These are phyloP conservation scores for Parasitella parasitica DNA, from an alignment of 371 early-diverging fungal genomes.

Conservation along the genomic window DNA sequence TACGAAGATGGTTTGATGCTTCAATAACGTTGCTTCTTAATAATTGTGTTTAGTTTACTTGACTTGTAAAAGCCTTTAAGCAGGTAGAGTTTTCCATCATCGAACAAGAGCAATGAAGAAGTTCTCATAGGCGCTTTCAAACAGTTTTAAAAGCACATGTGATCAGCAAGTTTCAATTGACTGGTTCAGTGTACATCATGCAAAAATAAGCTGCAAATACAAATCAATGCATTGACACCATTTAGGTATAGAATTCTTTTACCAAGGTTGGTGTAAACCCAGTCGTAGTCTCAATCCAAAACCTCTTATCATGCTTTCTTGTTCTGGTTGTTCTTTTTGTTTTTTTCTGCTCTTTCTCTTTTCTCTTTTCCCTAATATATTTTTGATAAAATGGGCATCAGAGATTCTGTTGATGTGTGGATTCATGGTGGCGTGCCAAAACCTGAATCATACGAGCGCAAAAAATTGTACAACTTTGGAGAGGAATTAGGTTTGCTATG, in stretches of 20 bases:
- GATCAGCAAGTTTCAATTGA: not conserved
- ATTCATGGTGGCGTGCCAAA: slow-evolving; percentile 36
- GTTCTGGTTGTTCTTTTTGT: not conserved
- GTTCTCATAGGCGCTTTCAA: no score
- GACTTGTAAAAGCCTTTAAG: no score
- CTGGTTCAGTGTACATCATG: not conserved
- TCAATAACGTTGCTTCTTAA: no score
- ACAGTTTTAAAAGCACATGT: not conserved
- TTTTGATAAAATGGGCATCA: slow-evolving; percentile 10
- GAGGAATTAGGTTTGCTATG: slow-evolving; percentile 48
- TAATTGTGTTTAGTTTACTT: no score
- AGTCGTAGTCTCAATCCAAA: not conserved
- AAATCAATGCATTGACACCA: not conserved
- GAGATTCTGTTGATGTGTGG: slow-evolving; percentile 14
- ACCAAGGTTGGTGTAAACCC: no score
- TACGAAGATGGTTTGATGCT: no score
- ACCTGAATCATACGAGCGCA: slow-evolving; percentile 66
- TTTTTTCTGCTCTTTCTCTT: not conserved
- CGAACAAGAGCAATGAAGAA: no score
- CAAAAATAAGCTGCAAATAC: not conserved
- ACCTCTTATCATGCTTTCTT: not conserved
- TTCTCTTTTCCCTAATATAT: not conserved
- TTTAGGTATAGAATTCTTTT: not conserved
- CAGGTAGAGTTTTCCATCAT: no score
- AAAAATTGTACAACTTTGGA: slow-evolving; percentile 65